Evolutionary conservation across 371 early-diverging fungal genomes (phyloP).

Genomic region (Mortierella sp.): DNA sequence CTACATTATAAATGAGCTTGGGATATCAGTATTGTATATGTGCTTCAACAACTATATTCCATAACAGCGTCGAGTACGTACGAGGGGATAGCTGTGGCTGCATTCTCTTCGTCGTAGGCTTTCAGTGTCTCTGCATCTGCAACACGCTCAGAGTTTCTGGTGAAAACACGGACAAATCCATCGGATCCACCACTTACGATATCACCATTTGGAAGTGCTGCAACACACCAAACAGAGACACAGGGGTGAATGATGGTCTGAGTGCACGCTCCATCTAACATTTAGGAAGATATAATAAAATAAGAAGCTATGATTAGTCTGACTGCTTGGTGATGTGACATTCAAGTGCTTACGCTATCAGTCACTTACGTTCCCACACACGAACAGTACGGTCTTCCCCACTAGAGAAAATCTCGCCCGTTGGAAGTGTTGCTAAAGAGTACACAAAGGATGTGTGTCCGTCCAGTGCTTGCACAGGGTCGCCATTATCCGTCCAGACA

Average conservation of each 20-base stretch:
- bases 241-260: constrained; percentile 93
- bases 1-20: constrained; percentile 47
- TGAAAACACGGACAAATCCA: constrained; percentile 85
- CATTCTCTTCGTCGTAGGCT: constrained; percentile 81
- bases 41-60: neutral
- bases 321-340: neutral
- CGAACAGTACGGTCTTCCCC: constrained; percentile 95
- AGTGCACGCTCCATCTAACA: constrained; percentile 68
- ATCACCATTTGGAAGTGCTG: constrained; percentile 85
- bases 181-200: constrained; percentile 92
- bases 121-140: constrained; percentile 72
- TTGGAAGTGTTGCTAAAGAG: constrained; percentile 74
- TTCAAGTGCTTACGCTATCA: neutral
- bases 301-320: neutral
- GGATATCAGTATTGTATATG: too few relatives aligned
- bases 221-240: constrained; percentile 93
- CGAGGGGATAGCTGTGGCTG: constrained; percentile 82
- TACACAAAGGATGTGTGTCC: constrained; percentile 97
- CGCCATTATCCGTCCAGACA: constrained; percentile 84
- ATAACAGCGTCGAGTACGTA: constrained; percentile 57
- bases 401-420: constrained; percentile 87
- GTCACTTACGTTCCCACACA: constrained; percentile 83
- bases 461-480: constrained; percentile 80
- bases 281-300: neutral
- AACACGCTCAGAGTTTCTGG: constrained; percentile 69